phyloP scores from a whole-genome alignment of 2,329 filamentous ascomycete species.

The Diaporthe vexans region DNA sequence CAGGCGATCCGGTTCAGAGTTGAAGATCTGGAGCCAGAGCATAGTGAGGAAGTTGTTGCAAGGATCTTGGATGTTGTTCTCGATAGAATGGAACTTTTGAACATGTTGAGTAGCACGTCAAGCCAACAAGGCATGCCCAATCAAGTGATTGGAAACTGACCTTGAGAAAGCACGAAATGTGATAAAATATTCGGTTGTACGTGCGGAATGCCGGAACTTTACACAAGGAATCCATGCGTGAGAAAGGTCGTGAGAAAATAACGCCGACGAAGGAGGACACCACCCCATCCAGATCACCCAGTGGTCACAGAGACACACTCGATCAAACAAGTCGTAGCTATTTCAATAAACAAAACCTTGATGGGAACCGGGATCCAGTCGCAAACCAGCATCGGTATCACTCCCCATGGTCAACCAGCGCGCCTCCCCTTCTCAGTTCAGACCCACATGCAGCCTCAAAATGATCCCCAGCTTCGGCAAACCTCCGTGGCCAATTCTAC shows the following conservation, averaged over 20 bases:
- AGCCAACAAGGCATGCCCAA: too few relatives aligned
- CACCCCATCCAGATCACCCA: too few relatives aligned
- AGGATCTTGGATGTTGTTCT: neutral
- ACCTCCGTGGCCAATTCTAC: neutral
- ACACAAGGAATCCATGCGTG: neutral
- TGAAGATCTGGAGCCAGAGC: neutral
- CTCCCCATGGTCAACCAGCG: neutral
- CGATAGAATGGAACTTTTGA: neutral
- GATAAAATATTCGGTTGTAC: neutral
- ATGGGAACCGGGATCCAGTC: too few relatives aligned
- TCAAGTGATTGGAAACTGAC: neutral
- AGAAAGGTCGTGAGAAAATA: neutral
- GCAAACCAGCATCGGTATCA: too few relatives aligned
- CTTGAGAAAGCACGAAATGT: neutral
- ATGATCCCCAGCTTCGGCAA: neutral
- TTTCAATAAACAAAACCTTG: neutral
- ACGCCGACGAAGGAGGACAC: neutral
- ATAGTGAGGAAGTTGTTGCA: neutral
- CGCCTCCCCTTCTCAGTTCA: neutral
- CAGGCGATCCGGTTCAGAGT: neutral
- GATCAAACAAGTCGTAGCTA: neutral
- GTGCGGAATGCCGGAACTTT: neutral
- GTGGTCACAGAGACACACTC: neutral
- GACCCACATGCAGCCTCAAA: too few relatives aligned
- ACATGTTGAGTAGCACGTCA: neutral